These are phyloP conservation scores for Trichosporon ovoides DNA, from an alignment of 1,284 basidiomycete genomes.

Conservation along the genomic window DNA sequence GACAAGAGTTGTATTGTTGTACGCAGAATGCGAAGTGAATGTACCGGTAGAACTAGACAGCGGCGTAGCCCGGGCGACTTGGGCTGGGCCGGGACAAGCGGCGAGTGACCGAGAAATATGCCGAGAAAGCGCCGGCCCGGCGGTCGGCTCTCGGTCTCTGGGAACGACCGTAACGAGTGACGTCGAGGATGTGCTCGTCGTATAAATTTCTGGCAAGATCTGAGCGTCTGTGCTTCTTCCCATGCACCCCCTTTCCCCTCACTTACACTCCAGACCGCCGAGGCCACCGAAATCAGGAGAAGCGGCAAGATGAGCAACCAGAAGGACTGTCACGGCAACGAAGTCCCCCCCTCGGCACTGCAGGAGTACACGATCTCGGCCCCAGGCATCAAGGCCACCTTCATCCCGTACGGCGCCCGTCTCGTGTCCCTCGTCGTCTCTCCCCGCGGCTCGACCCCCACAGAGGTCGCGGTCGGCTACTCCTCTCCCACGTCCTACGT, in stretches of 20 bases:
- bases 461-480: slow-evolving; percentile 35
- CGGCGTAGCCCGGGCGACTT: too few relatives aligned
- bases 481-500: slow-evolving; percentile 20
- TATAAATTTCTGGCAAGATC: too few relatives aligned
- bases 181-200: too few relatives aligned
- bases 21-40: too few relatives aligned
- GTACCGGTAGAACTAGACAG: too few relatives aligned
- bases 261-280: neutral
- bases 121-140: neutral
- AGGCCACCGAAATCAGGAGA: neutral
- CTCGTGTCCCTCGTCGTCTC: slow-evolving; percentile 29
- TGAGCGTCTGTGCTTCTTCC: too few relatives aligned
- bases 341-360: slow-evolving; percentile 9
- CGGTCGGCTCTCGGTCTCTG: too few relatives aligned
- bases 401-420: slow-evolving; percentile 34
- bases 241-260: neutral
- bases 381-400: slow-evolving; percentile 33
- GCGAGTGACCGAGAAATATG: neutral
- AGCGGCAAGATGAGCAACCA: too few relatives aligned
- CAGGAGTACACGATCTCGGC: slow-evolving; percentile 26
- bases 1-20: too few relatives aligned
- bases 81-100: too few relatives aligned
- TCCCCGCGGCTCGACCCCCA: slow-evolving; percentile 20
- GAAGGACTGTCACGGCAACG: neutral
- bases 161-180: too few relatives aligned